Percentiles rank a stretch among this genome's conserved stretches.
Evolutionary conservation across 108 stramenopile genomes (phyloP).

Genomic region (Skeletonema marinoi): DNA sequence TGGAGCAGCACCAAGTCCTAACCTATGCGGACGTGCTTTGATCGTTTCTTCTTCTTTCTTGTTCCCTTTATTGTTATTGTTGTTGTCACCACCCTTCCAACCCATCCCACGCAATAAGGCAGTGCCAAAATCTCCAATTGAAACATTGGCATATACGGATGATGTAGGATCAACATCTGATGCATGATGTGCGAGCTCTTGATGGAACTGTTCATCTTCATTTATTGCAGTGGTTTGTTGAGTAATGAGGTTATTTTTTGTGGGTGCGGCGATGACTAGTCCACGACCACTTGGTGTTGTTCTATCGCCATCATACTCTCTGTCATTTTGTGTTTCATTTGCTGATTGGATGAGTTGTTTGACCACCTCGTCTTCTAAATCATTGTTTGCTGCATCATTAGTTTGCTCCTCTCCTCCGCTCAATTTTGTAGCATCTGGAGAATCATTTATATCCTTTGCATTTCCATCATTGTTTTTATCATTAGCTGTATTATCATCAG

Average conservation of each 20-base stretch:
- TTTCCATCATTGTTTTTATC: conserved; percentile 9
- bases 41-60: conserved; percentile 20
- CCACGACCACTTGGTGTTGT: neutral
- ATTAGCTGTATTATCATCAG: neutral
- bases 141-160: conserved; percentile 63
- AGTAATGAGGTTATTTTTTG: conserved; percentile 24
- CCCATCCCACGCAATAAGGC: conserved; percentile 92
- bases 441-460: conserved; percentile 1
- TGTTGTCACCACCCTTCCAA: conserved; percentile 64
- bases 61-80: neutral
- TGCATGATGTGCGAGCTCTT: conserved; percentile 42
- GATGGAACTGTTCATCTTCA: conserved; percentile 33
- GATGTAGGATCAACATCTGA: conserved; percentile 53
- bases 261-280: conserved; percentile 30
- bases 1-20: conserved; percentile 87
- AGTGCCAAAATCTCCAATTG: conserved; percentile 87
- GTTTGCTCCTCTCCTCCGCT: neutral
- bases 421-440: neutral
- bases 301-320: neutral
- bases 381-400: neutral
- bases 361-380: conserved; percentile 14
- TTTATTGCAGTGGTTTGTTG: neutral
- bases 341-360: conserved; percentile 20
- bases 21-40: conserved; percentile 76
- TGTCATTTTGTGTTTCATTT: conserved; percentile 5